These are phyloP conservation scores for Penicillium sp. DNA, from an alignment of 2,329 filamentous ascomycete species.

Conservation along the genomic window DNA sequence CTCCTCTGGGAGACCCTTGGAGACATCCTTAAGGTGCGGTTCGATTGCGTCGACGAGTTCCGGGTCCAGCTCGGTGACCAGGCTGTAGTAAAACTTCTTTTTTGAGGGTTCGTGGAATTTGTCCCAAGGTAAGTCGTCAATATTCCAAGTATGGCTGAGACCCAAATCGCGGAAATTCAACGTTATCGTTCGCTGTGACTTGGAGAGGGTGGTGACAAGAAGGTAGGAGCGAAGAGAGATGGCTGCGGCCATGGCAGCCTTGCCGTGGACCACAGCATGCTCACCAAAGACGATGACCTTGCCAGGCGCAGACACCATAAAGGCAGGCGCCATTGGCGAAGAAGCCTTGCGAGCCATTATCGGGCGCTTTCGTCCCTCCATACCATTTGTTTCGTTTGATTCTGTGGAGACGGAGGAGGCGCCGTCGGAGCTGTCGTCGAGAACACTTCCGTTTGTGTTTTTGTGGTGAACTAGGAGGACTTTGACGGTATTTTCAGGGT, in stretches of 20 bases:
- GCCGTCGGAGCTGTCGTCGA: slow-evolving; percentile 28
- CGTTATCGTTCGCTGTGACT: slow-evolving; percentile 82
- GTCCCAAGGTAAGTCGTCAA: slow-evolving; percentile 84
- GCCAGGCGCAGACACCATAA: slow-evolving; percentile 96
- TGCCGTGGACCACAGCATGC: slow-evolving; percentile 95
- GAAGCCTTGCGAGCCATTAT: slow-evolving; percentile 39
- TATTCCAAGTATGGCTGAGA: slow-evolving; percentile 87
- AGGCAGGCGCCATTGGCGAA: slow-evolving; percentile 71
- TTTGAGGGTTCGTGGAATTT: slow-evolving; percentile 74
- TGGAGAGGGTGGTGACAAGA: slow-evolving; percentile 88
- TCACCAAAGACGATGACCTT: slow-evolving; percentile 99
- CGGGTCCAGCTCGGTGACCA: slow-evolving; percentile 76
- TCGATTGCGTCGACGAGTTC: slow-evolving; percentile 77
- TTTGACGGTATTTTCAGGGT: slow-evolving; percentile 23
- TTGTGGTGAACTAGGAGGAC: slow-evolving; percentile 17
- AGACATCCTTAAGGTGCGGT: slow-evolving; percentile 72
- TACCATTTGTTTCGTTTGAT: slow-evolving; percentile 9
- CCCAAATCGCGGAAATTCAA: slow-evolving; percentile 89
- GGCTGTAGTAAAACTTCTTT: slow-evolving; percentile 93
- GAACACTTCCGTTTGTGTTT: slow-evolving; percentile 14
- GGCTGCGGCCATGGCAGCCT: slow-evolving; percentile 90
- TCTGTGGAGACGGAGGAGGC: slow-evolving; percentile 27
- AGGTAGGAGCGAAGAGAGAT: slow-evolving; percentile 96
- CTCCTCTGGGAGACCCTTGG: slow-evolving; percentile 61
- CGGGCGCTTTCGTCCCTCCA: slow-evolving; percentile 9